phyloP scores from a whole-genome alignment of 176 grass and related monocot genomes.

The Cenchrus fungigraminus region DNA sequence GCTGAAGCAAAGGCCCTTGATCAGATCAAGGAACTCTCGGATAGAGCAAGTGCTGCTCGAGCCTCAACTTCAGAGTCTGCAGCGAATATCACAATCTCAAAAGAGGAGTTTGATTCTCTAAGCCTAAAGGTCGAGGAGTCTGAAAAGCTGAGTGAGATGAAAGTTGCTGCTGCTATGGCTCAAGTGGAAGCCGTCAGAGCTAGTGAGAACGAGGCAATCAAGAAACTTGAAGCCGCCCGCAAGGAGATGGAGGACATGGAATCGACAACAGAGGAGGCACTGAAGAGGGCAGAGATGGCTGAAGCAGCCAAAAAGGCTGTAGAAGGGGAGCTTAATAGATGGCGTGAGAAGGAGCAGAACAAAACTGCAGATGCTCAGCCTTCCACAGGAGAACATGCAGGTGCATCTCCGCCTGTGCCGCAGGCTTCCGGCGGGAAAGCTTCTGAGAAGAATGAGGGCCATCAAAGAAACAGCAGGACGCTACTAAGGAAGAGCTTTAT shows the following conservation, averaged over 20 bases:
- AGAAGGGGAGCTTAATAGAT: slow-evolving; percentile 87
- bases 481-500: slow-evolving; percentile 70
- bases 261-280: slow-evolving; percentile 78
- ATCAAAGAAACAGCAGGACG: slow-evolving; percentile 44
- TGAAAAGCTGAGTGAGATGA: slow-evolving; percentile 91
- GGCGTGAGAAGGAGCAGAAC: slow-evolving; percentile 87
- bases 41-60: slow-evolving; percentile 68
- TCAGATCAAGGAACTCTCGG: slow-evolving; percentile 86
- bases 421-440: slow-evolving; percentile 46
- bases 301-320: slow-evolving; percentile 92
- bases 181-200: slow-evolving; percentile 90
- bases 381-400: slow-evolving; percentile 44
- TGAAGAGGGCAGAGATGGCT: slow-evolving; percentile 91
- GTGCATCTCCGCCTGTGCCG: slow-evolving; percentile 36
- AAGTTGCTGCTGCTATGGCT: slow-evolving; percentile 84
- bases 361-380: slow-evolving; percentile 61
- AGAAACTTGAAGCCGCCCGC: slow-evolving; percentile 68
- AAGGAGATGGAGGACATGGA: slow-evolving; percentile 98
- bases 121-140: slow-evolving; percentile 85
- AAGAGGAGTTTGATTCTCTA: slow-evolving; percentile 87
- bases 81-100: slow-evolving; percentile 91
- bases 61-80: slow-evolving; percentile 80
- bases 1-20: slow-evolving; percentile 89
- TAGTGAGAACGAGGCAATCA: slow-evolving; percentile 85
- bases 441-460: slow-evolving; percentile 57